A percentile compares a stretch with the other conserved stretches of the same genome.
Conservation (phyloP, 83 land plant genomes). For the Isoetes engelmannii region DNA sequence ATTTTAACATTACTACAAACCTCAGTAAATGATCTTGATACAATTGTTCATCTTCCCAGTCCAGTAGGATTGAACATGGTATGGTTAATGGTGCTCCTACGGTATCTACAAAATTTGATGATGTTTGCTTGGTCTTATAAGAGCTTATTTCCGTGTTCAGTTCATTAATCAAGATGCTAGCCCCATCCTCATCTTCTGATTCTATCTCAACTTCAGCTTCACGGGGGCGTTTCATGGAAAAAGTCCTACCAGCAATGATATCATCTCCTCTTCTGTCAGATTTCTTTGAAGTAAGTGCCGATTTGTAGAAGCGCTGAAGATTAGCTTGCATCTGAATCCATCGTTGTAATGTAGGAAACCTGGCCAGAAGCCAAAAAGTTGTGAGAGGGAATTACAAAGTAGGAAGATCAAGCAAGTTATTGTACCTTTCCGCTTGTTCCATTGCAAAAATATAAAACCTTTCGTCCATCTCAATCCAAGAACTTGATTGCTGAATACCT, state of each 20-base stretch:
- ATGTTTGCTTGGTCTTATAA: not conserved
- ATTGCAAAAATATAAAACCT: conserved; percentile 89
- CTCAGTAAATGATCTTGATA: conserved; percentile 83
- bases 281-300: conserved; percentile 33
- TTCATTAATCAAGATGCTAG: not conserved
- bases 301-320: conserved; percentile 70
- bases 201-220: conserved; percentile 68
- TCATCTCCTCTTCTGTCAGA: conserved; percentile 18
- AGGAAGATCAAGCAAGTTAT: not conserved
- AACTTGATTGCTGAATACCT: not conserved
- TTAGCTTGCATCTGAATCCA: conserved; percentile 99
- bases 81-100: conserved; percentile 17
- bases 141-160: too few relatives aligned
- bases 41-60: conserved; percentile 90
- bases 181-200: conserved; percentile 52
- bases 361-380: conserved; percentile 19
- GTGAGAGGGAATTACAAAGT: not conserved
- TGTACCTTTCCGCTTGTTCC: conserved; percentile 94
- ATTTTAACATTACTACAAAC: conserved; percentile 25
- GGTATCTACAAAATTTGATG: conserved; percentile 12
- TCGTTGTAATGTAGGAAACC: conserved; percentile 86
- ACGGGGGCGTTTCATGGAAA: conserved; percentile 50
- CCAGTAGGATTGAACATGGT: conserved; percentile 52
- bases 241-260: conserved; percentile 25
- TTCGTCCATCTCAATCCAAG: conserved; percentile 49